Evolutionary conservation across 495 filamentous ascomycete species (phyloP).

Genomic region (Immersiella caudata): DNA sequence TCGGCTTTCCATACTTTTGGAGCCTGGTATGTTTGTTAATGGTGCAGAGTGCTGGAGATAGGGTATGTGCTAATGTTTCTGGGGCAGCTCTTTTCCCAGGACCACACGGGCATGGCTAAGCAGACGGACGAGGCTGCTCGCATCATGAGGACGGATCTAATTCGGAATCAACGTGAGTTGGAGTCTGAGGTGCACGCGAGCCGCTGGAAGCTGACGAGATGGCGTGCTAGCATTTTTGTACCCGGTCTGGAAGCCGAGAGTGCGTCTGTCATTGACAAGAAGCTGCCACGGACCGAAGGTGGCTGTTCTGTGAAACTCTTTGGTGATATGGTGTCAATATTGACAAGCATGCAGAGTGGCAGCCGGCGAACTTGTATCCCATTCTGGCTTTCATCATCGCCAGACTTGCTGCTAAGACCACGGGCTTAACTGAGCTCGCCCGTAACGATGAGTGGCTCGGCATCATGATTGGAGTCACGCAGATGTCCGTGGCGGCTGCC

Average conservation of each 20-base stretch:
- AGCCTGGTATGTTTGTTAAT: neutral
- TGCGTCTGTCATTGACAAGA: constrained; percentile 5
- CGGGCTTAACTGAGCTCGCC: constrained; percentile 16
- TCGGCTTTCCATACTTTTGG: constrained; percentile 18
- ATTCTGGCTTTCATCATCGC: constrained; percentile 11
- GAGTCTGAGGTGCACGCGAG: neutral
- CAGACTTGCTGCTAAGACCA: constrained; percentile 1
- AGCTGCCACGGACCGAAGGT: constrained; percentile 3
- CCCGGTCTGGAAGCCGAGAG: neutral
- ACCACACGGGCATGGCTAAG: constrained; percentile 17
- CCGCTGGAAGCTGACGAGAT: neutral
- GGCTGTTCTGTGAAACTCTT: neutral
- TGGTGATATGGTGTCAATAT: neutral
- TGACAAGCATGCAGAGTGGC: constrained; percentile 12
- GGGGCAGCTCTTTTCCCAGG: constrained; percentile 6
- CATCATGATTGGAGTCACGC: constrained; percentile 18
- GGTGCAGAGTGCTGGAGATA: too few relatives aligned
- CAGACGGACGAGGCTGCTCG: constrained; percentile 15
- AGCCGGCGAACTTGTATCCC: constrained; percentile 9
- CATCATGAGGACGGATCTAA: constrained; percentile 17
- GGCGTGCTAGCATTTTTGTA: neutral
- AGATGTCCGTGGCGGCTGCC: constrained; percentile 13
- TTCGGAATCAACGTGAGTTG: constrained; percentile 7
- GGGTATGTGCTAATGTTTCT: too few relatives aligned
- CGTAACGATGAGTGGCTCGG: constrained; percentile 21